Evolutionary conservation across 2,329 filamentous ascomycete genomes (phyloP), one percentile per base, ranked within the genome.

Genomic region (Microcyclospora tardicrescens): DNA sequence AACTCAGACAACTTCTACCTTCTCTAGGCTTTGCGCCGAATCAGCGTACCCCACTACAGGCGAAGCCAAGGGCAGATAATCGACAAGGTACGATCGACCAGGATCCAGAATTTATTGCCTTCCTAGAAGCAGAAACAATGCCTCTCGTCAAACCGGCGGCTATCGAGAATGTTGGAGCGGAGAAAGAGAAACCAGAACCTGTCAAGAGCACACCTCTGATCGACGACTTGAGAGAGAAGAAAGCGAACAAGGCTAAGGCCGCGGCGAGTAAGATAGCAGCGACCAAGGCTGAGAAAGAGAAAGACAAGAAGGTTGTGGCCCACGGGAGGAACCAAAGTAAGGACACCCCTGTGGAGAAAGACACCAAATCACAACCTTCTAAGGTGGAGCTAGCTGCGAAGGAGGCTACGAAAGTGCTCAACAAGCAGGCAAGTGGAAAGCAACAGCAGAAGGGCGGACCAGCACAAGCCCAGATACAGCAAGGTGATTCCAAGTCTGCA

Each of bases 51-150:
- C 85, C 89, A 1, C 31, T 55, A 29, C 37, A 75, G 75, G 74
- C 71, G 28, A 84, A 84, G 58, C 75, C 75, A 36, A 78, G 85
- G 28, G 75, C 77, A 38, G 91, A 98, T 65, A 77, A 78, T 38
- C 79, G 87, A 11, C 84, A 94, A 58, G 91, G 89, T 38, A 94
- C 86, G 2, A 96, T 98, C 49, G 91, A 98, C 53, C 86, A 94
- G 57, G 91, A 98, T 54, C 78, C 84, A 0, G 91, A 96, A 51
- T 98, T 95, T 52, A 93, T 95, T 67, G 77, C 79, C 16, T 98
- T 96, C 58, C 71, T 98, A 6, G 83, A 93, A 58, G 81, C 75
- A 38, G 71, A 96, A 34, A 93, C 87, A 1, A 85, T 93, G 49
- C 75, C 73, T 2, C 68, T 76, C 43, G 61, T 63, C n/a, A 79